Percentiles rank a stretch among this genome's conserved stretches.
Conservation (phyloP, 2,329 filamentous ascomycete species). For the Neopestalotiopsis sp. region DNA sequence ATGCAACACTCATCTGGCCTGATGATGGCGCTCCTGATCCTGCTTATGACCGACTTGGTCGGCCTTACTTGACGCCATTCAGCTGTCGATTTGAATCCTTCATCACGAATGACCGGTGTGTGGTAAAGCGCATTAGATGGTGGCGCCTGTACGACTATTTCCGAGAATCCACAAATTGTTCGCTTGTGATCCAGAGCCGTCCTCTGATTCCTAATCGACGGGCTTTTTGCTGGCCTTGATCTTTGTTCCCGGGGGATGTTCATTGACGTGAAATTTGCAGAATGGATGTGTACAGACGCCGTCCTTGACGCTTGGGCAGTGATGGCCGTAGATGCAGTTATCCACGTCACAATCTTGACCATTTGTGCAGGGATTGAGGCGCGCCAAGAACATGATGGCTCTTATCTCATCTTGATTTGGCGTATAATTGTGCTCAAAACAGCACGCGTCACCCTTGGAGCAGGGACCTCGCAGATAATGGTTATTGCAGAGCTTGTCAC, state of each 20-base stretch:
- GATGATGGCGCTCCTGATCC: not conserved
- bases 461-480: conserved; percentile 65
- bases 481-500: conserved; percentile 66
- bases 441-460: conserved; percentile 58
- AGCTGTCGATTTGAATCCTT: too few relatives aligned
- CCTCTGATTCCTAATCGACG: not conserved
- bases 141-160: too few relatives aligned
- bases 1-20: not conserved
- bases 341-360: conserved; percentile 63
- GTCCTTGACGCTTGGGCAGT: conserved; percentile 60
- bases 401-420: conserved; percentile 59
- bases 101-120: too few relatives aligned
- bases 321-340: conserved; percentile 68
- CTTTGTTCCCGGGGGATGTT: conserved; percentile 64
- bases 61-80: too few relatives aligned
- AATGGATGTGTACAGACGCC: conserved; percentile 58
- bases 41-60: too few relatives aligned
- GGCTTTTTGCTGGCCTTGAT: conserved; percentile 38
- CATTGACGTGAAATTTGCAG: conserved; percentile 59
- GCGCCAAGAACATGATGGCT: conserved; percentile 60
- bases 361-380: conserved; percentile 62
- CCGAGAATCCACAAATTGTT: too few relatives aligned
- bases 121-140: too few relatives aligned
- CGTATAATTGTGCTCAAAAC: conserved; percentile 62
- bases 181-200: too few relatives aligned